phyloP scores from a whole-genome alignment of 23 red algal genomes.

The Chondrus crispus region DNA sequence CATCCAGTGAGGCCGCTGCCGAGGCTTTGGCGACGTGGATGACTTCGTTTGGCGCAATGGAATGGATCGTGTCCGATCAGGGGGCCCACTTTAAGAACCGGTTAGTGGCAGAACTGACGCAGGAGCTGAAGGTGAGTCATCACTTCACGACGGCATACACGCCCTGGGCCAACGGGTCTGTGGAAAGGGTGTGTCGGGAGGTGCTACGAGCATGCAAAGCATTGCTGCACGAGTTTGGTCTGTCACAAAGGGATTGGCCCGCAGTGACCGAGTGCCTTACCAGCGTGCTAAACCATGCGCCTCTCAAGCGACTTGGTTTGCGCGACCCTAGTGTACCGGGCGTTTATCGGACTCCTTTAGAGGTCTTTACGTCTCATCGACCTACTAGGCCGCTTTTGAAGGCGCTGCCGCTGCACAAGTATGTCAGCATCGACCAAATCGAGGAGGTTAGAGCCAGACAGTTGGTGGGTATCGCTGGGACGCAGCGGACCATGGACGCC shows the following conservation, averaged over 20 bases:
- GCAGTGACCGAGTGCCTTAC: not conserved
- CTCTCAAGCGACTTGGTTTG: not conserved
- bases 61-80: not conserved
- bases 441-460: not conserved
- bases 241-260: not conserved
- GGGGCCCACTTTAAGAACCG: not conserved
- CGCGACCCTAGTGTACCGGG: not conserved
- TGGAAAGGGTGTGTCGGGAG: constrained; percentile 7
- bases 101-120: not conserved
- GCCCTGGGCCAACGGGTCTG: constrained; percentile 33
- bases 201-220: not conserved
- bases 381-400: not conserved
- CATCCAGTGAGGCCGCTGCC: not conserved
- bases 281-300: not conserved
- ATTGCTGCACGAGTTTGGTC: not conserved
- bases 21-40: constrained; percentile 11
- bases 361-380: not conserved
- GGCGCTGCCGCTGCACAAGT: not conserved
- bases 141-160: constrained; percentile 40
- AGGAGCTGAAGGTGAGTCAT: not conserved
- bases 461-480: not conserved
- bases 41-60: not conserved
- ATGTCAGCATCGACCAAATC: not conserved
- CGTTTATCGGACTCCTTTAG: not conserved
- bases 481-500: not conserved